Conservation (phyloP, 106 monocot genomes). For the Chionographis japonica region DNA sequence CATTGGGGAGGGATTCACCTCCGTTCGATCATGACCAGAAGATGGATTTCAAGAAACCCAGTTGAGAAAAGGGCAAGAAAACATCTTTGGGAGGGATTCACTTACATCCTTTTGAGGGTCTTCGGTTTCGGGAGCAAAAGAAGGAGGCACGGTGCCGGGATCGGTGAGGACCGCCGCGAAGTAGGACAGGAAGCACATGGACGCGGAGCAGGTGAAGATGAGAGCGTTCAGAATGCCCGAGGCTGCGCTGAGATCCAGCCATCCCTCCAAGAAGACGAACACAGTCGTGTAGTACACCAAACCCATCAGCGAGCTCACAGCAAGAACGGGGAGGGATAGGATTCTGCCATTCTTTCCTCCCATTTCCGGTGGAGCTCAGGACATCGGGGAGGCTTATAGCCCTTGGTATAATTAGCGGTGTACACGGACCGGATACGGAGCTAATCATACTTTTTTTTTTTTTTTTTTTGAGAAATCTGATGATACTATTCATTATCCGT, state of each 20-base stretch:
- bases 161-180: conserved; percentile 33
- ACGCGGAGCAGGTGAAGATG: conserved; percentile 32
- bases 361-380: conserved; percentile 15
- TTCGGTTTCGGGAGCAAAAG: conserved; percentile 46
- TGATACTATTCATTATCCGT: too few species aligned
- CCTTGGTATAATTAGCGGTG: too few species aligned
- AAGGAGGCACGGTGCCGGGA: conserved; percentile 49
- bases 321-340: conserved; percentile 22
- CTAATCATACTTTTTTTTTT: too few species aligned
- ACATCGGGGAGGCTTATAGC: too few species aligned
- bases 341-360: conserved; percentile 17
- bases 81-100: background rate
- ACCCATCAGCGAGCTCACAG: conserved; percentile 25
- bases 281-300: conserved; percentile 58
- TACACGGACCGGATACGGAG: too few species aligned
- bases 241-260: conserved; percentile 35
- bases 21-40: too few species aligned
- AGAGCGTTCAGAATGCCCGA: conserved; percentile 37
- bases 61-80: too few species aligned
- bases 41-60: too few species aligned
- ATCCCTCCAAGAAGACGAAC: conserved; percentile 51
- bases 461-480: too few species aligned
- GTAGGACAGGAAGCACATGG: conserved; percentile 40
- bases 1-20: too few species aligned
- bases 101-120: conserved; percentile 38